These are phyloP conservation scores for Fraxinus paxiana DNA, from an alignment of 305 asterid genomes.

Conservation along the genomic window DNA sequence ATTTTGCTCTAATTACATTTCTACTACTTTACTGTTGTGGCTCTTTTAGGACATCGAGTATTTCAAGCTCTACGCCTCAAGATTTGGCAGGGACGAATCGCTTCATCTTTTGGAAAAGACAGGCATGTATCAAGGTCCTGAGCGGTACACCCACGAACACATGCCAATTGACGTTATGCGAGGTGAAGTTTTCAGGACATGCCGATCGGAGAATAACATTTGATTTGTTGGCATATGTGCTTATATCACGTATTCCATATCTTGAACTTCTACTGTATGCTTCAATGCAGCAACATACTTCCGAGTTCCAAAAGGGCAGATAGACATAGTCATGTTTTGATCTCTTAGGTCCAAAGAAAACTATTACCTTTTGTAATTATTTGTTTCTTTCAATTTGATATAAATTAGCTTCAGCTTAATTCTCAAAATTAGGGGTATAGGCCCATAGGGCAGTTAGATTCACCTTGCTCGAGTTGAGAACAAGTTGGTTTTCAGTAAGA, in stretches of 20 bases:
- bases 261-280: background rate
- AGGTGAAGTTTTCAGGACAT: slow-evolving; percentile 80
- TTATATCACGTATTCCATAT: background rate
- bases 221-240: background rate
- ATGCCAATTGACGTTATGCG: slow-evolving; percentile 79
- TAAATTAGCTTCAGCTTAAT: background rate
- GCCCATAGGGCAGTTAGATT: background rate
- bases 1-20: background rate
- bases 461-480: background rate
- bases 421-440: background rate
- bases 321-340: background rate
- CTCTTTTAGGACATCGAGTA: slow-evolving; percentile 72
- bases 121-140: slow-evolving; percentile 84
- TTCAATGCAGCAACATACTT: background rate
- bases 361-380: background rate
- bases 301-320: background rate
- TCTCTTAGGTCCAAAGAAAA: background rate
- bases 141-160: slow-evolving; percentile 80
- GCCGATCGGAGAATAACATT: slow-evolving; percentile 41
- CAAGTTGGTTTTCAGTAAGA: background rate
- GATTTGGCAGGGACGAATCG: slow-evolving; percentile 85
- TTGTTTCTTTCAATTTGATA: background rate
- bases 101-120: slow-evolving; percentile 74
- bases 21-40: slow-evolving; percentile 8
- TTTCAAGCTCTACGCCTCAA: slow-evolving; percentile 74